These are phyloP conservation scores for Termitomyces titanicus DNA, from an alignment of 768 basidiomycete species.

Conservation along the genomic window DNA sequence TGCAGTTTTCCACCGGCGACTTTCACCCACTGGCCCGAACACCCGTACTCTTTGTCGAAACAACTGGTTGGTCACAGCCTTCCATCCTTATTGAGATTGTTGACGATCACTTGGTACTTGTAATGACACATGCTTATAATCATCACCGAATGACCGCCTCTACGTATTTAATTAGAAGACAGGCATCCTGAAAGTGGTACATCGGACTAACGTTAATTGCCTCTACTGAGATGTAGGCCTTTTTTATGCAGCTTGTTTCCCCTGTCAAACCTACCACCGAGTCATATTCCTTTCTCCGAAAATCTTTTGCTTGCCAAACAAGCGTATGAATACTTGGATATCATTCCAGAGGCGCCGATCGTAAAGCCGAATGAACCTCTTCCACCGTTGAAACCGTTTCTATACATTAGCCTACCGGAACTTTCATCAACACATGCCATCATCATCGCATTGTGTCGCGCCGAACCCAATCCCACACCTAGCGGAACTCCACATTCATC, in stretches of 20 bases:
- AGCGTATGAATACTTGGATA: background rate
- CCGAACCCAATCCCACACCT: background rate
- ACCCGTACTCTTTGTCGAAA: conserved; percentile 24
- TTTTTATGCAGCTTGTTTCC: background rate
- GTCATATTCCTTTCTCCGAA: conserved; percentile 1
- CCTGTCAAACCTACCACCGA: background rate
- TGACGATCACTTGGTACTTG: conserved; percentile 11
- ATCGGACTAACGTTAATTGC: background rate
- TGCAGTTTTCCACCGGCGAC: conserved; percentile 4
- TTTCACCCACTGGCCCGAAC: conserved; percentile 8
- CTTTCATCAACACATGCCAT: background rate
- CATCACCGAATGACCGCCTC: background rate
- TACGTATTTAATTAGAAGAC: conserved; percentile 14
- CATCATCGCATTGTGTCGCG: background rate
- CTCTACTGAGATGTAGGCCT: background rate
- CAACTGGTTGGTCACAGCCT: conserved; percentile 5
- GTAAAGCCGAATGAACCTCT: background rate
- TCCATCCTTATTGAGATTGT: conserved; percentile 15
- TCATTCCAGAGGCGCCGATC: background rate
- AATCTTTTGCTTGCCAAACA: background rate
- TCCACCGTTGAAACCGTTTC: background rate
- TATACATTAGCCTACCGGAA: background rate
- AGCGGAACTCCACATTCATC: background rate
- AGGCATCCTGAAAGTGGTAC: conserved; percentile 8
- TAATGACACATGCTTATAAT: background rate